These are phyloP conservation scores for Coelastrella sp. DNA, from an alignment of 139 green algal genomes.

Conservation along the genomic window DNA sequence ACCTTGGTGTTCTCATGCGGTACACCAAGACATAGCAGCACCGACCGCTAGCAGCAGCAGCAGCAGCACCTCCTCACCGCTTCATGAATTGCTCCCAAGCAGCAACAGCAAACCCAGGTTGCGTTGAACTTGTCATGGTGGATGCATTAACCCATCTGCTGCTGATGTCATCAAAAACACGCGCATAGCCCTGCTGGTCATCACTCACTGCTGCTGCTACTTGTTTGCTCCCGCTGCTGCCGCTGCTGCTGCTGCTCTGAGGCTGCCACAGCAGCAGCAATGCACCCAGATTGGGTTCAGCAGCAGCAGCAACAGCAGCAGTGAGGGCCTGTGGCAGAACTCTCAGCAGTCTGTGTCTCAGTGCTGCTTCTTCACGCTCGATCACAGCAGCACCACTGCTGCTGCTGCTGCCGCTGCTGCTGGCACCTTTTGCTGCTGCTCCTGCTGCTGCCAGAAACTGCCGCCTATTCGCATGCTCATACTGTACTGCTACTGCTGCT, in stretches of 20 bases:
- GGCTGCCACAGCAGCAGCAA: conserved; percentile 44
- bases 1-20: too few species aligned
- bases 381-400: too few species aligned
- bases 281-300: background rate
- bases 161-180: conserved; percentile 16
- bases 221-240: background rate
- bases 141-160: conserved; percentile 21
- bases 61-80: background rate
- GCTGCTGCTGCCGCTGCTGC: background rate
- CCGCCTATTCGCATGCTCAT: conserved; percentile 32
- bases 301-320: conserved; percentile 14
- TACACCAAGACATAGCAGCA: too few species aligned
- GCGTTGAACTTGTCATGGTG: too few species aligned
- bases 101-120: background rate
- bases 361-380: conserved; percentile 3
- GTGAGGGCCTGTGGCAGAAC: background rate
- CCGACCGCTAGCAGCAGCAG: background rate
- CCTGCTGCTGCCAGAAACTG: conserved; percentile 31
- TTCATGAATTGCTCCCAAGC: conserved; percentile 23
- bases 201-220: background rate
- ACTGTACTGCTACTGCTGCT: background rate
- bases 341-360: background rate
- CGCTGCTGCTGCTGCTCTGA: conserved; percentile 15
- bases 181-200: background rate
- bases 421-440: background rate